phyloP scores from a whole-genome alignment of 1,284 basidiomycete genomes.

The Lentinus polychrous region DNA sequence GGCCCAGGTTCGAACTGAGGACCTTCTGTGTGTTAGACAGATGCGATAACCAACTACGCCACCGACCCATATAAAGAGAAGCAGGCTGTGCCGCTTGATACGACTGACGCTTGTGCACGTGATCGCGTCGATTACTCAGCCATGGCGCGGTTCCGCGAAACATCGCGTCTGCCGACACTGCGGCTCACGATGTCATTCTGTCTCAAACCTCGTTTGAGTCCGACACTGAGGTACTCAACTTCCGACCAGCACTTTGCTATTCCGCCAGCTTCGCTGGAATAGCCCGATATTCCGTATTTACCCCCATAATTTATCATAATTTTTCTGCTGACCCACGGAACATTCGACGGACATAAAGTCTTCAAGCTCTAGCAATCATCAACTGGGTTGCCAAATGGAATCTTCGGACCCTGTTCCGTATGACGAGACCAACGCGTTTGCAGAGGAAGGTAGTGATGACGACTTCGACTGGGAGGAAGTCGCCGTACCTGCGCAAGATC shows the following conservation, averaged over 20 bases:
- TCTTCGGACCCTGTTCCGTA: not conserved
- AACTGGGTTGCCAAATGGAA: not conserved
- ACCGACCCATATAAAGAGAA: constrained; percentile 29
- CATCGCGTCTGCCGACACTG: not conserved
- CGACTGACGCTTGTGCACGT: not conserved
- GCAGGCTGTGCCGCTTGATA: no score
- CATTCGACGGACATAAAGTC: no score
- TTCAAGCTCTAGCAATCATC: not conserved
- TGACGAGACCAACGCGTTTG: not conserved
- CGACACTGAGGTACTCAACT: not conserved
- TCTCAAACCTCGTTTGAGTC: no score
- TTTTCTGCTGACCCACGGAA: no score
- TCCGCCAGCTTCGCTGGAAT: no score
- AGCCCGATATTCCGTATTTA: no score
- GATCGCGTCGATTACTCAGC: constrained; percentile 5
- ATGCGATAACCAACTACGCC: constrained; percentile 80
- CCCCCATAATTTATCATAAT: no score
- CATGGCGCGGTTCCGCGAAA: not conserved
- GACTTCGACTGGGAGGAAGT: constrained; percentile 41
- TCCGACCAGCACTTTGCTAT: no score
- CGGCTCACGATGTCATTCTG: not conserved
- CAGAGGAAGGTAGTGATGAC: constrained; percentile 29
- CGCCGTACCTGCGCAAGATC: constrained; percentile 24
- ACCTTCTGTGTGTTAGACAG: constrained; percentile 47
- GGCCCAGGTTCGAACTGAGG: constrained; percentile 9